Base-by-base conservation (phyloP, 2,329 filamentous ascomycete species). In the Sporothrix globosa region DNA sequence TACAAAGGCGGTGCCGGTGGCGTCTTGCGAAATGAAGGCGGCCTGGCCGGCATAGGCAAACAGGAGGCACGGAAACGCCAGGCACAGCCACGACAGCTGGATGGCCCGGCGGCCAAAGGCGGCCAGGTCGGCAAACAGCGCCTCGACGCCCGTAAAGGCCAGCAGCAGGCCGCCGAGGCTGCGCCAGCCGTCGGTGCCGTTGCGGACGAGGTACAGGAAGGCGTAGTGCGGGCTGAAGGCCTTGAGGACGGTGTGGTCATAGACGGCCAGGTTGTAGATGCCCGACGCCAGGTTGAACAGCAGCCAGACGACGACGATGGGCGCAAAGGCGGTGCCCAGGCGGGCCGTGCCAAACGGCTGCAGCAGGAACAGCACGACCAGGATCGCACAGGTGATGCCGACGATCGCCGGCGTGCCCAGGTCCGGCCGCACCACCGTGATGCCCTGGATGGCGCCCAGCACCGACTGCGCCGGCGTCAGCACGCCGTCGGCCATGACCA, bases 81-180 rank as follows among this genome's bases (percentile, higher is more conserved):
- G 88, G 67, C 83, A 82, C 4, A 93, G 81, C 91, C 91, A 94
- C 56, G 86, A 90, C 19, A 93, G 82, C 76, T 92, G 91, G 67
- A 94, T 88, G 0, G 91, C 90, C 54, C 85, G 82, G 75, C 86
- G 84, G 77, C 86, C 87, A 78, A 94, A 94, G 27, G 91, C 91
- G 46, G 91, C 91, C 7, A 94, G 82, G 75, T 94, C 91, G 3
- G 91, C 91, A 76, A 93, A 94, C 0, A 94, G 82, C 1, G 91
- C 90, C 77, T 93, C 91, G n/a, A 92, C 90, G 21, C 89, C 91
- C 1, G 91, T 93, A 75, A 94, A 93, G 2, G 89, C 86, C 11
- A 94, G 84, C 2, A 94, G 79, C 24, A 93, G 86, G 4, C 91
- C 91, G n/a, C 89, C 90, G 1, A 92, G 82, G 71, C 85, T 86